Percentiles rank a stretch among this genome's conserved stretches.
phyloP scores from a whole-genome alignment of 164 flowering plant species.

The Magnolia changhungtana region DNA sequence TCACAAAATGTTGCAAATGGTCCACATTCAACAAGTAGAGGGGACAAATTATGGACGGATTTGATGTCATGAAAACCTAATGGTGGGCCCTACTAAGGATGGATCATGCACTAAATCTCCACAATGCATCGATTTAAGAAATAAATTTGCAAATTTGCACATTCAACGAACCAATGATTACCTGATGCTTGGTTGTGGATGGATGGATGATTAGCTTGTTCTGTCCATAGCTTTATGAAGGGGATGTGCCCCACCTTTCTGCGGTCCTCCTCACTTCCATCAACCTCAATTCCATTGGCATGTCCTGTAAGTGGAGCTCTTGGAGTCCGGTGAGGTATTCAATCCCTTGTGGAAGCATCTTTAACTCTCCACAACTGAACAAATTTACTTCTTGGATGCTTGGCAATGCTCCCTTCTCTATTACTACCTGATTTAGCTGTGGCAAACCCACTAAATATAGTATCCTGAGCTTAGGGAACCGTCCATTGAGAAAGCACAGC shows the following conservation, averaged over 20 bases:
- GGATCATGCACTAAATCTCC: too few species aligned
- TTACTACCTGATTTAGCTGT: not conserved
- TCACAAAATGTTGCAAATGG: too few species aligned
- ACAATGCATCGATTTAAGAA: too few species aligned
- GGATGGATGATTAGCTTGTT: too few species aligned
- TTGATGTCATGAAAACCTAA: too few species aligned
- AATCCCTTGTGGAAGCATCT: constrained; percentile 1
- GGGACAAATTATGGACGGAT: too few species aligned
- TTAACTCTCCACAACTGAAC: not conserved
- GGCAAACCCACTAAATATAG: not conserved
- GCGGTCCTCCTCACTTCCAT: not conserved
- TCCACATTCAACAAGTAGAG: too few species aligned
- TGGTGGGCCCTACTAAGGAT: too few species aligned
- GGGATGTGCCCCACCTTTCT: not conserved
- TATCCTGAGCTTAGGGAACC: not conserved
- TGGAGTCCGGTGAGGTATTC: not conserved
- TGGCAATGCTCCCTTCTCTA: constrained; percentile 8
- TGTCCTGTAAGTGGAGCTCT: not conserved
- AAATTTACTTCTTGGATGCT: not conserved
- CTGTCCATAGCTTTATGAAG: too few species aligned
- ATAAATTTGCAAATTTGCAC: too few species aligned
- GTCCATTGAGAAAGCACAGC: constrained; percentile 20
- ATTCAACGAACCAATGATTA: too few species aligned
- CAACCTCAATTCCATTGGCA: not conserved
- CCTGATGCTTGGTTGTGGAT: too few species aligned